phyloP scores from a whole-genome alignment of 1,284 basidiomycete genomes.

The Coniferiporia sulphurascens region DNA sequence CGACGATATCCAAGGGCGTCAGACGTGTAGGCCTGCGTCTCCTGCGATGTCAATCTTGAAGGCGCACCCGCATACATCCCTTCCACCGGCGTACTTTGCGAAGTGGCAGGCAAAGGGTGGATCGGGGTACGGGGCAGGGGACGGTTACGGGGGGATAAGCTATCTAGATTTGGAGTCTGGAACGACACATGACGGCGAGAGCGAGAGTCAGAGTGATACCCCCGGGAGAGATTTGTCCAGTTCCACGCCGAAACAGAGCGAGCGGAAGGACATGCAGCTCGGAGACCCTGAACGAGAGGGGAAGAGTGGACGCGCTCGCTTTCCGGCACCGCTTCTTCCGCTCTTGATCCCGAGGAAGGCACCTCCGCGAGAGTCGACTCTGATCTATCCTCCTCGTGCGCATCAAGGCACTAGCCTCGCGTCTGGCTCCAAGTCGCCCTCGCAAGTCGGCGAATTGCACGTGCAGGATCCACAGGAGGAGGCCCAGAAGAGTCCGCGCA shows the following conservation, averaged over 20 bases:
- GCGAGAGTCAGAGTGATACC: background rate
- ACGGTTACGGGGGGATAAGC: background rate
- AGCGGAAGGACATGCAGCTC: background rate
- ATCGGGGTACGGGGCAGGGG: background rate
- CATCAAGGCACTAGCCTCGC: background rate
- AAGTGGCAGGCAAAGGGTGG: background rate
- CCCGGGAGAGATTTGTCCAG: background rate
- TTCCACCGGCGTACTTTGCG: conserved; percentile 6
- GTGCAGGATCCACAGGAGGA: background rate
- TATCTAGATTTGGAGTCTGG: conserved; percentile 15
- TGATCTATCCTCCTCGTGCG: background rate
- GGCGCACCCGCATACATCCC: conserved; percentile 9
- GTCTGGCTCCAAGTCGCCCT: background rate
- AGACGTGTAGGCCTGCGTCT: background rate
- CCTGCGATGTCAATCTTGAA: conserved; percentile 3
- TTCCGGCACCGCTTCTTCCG: background rate
- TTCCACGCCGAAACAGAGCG: background rate
- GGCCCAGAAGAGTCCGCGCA: background rate
- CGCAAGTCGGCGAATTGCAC: background rate
- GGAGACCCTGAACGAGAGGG: background rate
- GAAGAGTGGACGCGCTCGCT: background rate
- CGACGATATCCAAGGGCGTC: background rate
- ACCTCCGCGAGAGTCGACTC: background rate
- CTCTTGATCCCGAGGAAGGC: background rate
- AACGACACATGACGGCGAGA: background rate